Conservation (phyloP, 2,329 filamentous ascomycete genomes). For the Colletotrichum noveboracense region DNA sequence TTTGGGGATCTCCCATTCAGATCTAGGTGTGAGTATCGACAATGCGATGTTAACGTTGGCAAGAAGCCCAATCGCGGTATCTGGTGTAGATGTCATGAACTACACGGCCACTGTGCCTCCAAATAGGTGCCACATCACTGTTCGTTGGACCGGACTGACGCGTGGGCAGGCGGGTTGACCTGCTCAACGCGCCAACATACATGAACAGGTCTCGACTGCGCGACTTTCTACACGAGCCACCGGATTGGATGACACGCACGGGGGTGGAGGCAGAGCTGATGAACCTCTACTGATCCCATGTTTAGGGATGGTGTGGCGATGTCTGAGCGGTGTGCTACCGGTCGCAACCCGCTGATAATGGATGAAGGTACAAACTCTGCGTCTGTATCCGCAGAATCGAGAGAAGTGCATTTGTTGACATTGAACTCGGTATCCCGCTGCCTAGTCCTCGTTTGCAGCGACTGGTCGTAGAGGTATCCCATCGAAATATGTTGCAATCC, state of each 20-base stretch:
- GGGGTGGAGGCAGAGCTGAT: neutral
- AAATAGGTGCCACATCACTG: neutral
- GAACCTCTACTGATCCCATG: neutral
- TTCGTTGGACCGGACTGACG: neutral
- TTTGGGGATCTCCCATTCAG: neutral
- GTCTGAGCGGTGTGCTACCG: neutral
- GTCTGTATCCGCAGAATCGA: neutral
- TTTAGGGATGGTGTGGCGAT: neutral
- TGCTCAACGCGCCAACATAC: neutral
- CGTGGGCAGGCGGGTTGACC: neutral
- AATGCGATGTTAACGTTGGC: neutral
- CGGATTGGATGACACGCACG: neutral
- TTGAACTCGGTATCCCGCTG: neutral
- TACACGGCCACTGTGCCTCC: neutral
- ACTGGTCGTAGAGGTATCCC: neutral
- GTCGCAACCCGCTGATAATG: neutral
- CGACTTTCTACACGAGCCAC: neutral
- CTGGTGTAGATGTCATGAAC: neutral
- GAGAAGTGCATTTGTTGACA: neutral
- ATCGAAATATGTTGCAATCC: neutral
- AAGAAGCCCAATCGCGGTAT: neutral
- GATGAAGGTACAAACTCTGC: neutral
- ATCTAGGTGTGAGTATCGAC: neutral
- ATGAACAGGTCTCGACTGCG: neutral
- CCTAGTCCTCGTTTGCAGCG: neutral